Evolutionary conservation across 805 yeast genomes (phyloP), one percentile per base, ranked within the genome.

Genomic region (Saturnispora silvae): DNA sequence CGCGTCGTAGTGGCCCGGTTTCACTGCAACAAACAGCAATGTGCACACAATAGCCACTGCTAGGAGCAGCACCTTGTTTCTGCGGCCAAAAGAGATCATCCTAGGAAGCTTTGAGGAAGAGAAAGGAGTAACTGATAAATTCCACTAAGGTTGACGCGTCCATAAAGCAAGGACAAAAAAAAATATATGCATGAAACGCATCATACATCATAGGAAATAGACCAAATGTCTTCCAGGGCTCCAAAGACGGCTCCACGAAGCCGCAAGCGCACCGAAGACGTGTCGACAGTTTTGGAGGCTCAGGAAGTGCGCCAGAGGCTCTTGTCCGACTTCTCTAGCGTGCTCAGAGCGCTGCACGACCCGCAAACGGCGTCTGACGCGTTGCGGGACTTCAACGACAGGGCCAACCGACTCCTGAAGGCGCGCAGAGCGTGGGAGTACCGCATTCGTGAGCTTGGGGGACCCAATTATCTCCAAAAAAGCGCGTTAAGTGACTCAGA

Each of bases 341-440:
- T 72, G 45, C 58, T 80, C 28, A 64, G 81, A 2, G 61, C 71
- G 46, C 74, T 86, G 23, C 79, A 78, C 41, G 92, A 83, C 50
- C 58, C 64, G 0, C 52, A 68, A 3, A 46, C 74, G 17, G 67
- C 71, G n/a, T 84, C 78, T 20, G 58, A 58, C 23, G 81, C 78
- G 46, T 56, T 87, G 2, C 59, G 92, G 32, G 87, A 78, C 28
- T 52, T 81, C 20, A 87, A 86, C 51, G 95, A 83, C 46, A 71
- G 72, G 32, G 56, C 84, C 38, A 85, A 84, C 50, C 70, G 69
- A 37, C 58, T 81, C 10, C 62, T 79, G 56, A 63, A 67, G 23
- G 94, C 86, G 54, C 75, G 75, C 44, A 55, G 69, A 28, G 73
- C 79, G 1, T 87, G 95, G 95, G 95, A 86, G 44, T 60, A 75